Percentiles rank a stretch among this genome's conserved stretches.
Evolutionary conservation across 2,329 filamentous ascomycete species (phyloP).

Genomic region (Claviceps monticola): DNA sequence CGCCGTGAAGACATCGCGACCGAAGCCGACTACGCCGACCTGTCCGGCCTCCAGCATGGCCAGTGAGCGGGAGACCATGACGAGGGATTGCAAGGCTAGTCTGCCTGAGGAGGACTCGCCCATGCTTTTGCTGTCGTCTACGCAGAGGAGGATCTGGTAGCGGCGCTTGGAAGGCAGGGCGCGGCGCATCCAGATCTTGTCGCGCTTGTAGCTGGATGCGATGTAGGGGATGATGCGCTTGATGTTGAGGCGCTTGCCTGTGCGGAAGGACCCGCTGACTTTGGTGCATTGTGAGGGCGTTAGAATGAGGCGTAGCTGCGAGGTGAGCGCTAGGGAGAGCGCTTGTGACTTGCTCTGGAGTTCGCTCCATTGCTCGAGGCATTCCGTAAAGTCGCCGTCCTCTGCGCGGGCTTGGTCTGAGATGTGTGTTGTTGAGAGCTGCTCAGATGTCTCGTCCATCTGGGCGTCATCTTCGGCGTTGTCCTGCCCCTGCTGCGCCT

Average conservation of each 20-base stretch:
- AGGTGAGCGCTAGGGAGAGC: slow-evolving; percentile 78
- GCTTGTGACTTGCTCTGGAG: slow-evolving; percentile 77
- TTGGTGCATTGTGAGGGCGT: slow-evolving; percentile 91
- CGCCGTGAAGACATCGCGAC: slow-evolving; percentile 66
- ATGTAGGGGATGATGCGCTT: slow-evolving; percentile 99
- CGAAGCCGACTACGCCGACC: slow-evolving; percentile 84
- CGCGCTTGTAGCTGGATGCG: slow-evolving; percentile 91
- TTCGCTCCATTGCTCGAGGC: slow-evolving; percentile 67
- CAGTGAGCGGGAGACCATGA: slow-evolving; percentile 75
- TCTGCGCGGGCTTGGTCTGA: slow-evolving; percentile 29
- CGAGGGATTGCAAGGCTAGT: slow-evolving; percentile 85
- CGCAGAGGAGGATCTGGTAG: slow-evolving; percentile 94
- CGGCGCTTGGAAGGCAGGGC: slow-evolving; percentile 81
- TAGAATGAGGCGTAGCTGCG: slow-evolving; percentile 89
- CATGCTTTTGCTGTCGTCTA: slow-evolving; percentile 95
- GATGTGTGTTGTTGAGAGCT: slow-evolving; percentile 63
- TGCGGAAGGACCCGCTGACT: slow-evolving; percentile 90
- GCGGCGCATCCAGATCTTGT: slow-evolving; percentile 99
- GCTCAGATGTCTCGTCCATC: slow-evolving; percentile 41
- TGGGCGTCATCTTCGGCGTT: slow-evolving; percentile 35
- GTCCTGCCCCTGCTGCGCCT: slow-evolving; percentile 34
- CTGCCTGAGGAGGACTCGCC: slow-evolving; percentile 61
- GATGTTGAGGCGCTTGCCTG: slow-evolving; percentile 95
- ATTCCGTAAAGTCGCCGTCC: slow-evolving; percentile 35
- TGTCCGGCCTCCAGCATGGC: slow-evolving; percentile 91